A percentile compares a stretch with the other conserved stretches of the same genome.
phyloP scores from a whole-genome alignment of 139 green algal genomes.

The Micractinium sp. region DNA sequence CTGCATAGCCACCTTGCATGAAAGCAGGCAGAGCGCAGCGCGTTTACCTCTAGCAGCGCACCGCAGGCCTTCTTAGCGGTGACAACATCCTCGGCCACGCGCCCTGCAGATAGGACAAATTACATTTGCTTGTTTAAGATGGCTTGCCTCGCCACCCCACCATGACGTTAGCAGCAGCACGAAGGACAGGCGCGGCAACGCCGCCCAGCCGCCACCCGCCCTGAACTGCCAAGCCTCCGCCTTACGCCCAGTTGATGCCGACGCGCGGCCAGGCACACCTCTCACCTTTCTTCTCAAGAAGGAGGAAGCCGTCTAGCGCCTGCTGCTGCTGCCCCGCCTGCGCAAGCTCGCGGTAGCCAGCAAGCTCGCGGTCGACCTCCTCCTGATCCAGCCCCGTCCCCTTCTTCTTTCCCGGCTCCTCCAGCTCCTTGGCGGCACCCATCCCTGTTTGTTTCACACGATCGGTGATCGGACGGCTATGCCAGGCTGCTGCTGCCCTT shows the following conservation, averaged over 20 bases:
- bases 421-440: neutral
- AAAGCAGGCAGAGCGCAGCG: neutral
- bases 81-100: conserved; percentile 86
- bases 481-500: neutral
- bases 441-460: neutral
- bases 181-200: neutral
- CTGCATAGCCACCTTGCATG: too few relatives aligned
- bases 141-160: too few relatives aligned
- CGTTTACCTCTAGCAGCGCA: conserved; percentile 86
- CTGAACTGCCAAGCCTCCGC: neutral
- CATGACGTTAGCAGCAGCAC: neutral
- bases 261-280: neutral
- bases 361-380: conserved; percentile 15
- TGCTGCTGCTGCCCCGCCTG: conserved; percentile 34
- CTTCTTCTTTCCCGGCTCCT: neutral
- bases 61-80: conserved; percentile 78
- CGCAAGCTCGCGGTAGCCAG: neutral
- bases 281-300: conserved; percentile 80
- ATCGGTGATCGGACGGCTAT: neutral
- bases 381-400: conserved; percentile 1
- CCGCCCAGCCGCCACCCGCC: neutral
- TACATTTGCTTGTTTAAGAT: neutral
- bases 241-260: neutral
- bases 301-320: conserved; percentile 81
- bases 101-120: conserved; percentile 3